Percentiles rank a stretch among this genome's conserved stretches.
These are phyloP conservation scores for Fusarium setosum DNA, from an alignment of 2,329 filamentous ascomycete species.

Conservation along the genomic window DNA sequence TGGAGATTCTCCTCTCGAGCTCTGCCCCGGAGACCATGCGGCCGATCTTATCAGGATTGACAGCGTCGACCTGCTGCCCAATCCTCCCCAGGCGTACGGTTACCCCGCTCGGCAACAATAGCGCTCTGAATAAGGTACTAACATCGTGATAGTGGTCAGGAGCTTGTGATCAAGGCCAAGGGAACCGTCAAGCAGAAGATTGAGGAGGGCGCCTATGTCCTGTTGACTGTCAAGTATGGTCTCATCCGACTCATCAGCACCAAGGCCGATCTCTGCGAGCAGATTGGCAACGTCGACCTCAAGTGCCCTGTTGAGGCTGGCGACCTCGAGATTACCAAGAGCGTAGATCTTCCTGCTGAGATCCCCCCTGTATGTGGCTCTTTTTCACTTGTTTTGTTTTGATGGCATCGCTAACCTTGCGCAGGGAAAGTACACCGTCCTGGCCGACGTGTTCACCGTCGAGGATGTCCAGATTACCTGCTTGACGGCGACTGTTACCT, in stretches of 20 bases:
- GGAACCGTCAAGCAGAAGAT: conserved; percentile 81
- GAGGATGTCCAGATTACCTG: conserved; percentile 86
- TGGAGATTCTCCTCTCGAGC: conserved; percentile 86
- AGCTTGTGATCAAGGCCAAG: conserved; percentile 80
- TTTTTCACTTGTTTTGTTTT: conserved; percentile 16
- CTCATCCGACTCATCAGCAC: conserved; percentile 89
- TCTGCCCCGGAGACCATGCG: conserved; percentile 75
- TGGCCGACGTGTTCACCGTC: conserved; percentile 83
- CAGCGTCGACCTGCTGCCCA: conserved; percentile 83
- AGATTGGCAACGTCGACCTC: conserved; percentile 88
- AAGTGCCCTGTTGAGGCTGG: conserved; percentile 90
- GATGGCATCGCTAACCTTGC: conserved; percentile 23
- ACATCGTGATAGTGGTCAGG: conserved; percentile 71
- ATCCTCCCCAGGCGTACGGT: conserved; percentile 87
- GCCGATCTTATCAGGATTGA: conserved; percentile 81
- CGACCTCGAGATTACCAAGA: conserved; percentile 77
- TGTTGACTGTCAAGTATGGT: conserved; percentile 91
- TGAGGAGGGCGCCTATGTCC: conserved; percentile 82
- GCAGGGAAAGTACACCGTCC: conserved; percentile 89
- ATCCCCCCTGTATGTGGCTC: conserved; percentile 84
- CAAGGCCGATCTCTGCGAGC: conserved; percentile 86
- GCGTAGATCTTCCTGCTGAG: conserved; percentile 84
- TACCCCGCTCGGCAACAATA: conserved; percentile 16
- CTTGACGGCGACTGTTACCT: conserved; percentile 79
- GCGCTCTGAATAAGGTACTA: conserved; percentile 30